Conservation (phyloP, 73 alveolate species). For the Paramecium sonneborni region DNA sequence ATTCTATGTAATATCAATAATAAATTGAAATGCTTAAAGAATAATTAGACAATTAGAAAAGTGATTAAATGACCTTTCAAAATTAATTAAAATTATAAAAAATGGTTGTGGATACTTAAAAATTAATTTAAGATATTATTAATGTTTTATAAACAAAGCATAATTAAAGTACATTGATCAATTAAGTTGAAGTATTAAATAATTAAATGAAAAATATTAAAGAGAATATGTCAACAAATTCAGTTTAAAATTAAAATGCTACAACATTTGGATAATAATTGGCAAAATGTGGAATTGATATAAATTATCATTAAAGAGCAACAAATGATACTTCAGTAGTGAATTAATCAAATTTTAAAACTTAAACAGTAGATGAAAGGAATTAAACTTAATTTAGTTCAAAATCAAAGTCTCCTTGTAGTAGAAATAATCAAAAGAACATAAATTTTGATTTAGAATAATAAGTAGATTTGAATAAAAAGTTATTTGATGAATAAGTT, state of each 20-base stretch:
- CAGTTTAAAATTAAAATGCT: not conserved
- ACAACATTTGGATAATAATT: not conserved
- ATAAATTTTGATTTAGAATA: not conserved
- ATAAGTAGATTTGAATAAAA: not conserved
- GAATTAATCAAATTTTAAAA: not conserved
- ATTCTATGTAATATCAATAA: not conserved
- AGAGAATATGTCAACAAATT: not conserved
- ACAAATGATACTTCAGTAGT: not conserved
- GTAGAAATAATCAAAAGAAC: not conserved
- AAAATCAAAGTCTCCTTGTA: constrained; percentile 42
- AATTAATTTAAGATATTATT: not conserved
- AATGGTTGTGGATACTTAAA: constrained; percentile 35
- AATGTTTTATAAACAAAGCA: not conserved
- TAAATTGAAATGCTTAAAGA: constrained; percentile 4
- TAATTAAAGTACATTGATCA: not conserved
- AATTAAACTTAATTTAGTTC: not conserved
- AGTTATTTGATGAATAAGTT: not conserved
- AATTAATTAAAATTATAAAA: not conserved
- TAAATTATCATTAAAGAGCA: not conserved
- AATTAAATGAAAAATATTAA: constrained; percentile 2
- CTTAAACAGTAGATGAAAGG: not conserved
- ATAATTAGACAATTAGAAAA: constrained; percentile 2
- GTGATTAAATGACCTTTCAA: not conserved
- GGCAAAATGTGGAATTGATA: not conserved
- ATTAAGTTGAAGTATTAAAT: not conserved